These are phyloP conservation scores for Aspergillus carbonarius DNA, from an alignment of 2,329 filamentous ascomycete genomes.

Conservation along the genomic window DNA sequence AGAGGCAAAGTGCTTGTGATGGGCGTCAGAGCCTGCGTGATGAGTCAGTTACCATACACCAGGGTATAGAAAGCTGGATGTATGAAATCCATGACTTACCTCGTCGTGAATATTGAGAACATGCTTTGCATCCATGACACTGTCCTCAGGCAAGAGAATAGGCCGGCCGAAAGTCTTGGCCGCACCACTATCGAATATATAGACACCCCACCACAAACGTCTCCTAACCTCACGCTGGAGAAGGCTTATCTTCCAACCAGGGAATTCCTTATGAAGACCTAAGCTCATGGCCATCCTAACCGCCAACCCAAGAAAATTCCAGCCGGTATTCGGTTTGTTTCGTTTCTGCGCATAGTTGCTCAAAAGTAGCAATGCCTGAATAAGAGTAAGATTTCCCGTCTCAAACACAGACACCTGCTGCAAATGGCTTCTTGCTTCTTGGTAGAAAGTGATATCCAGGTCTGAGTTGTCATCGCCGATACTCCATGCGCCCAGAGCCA, in stretches of 20 bases:
- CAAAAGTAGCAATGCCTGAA: slow-evolving; percentile 49
- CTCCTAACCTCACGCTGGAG: slow-evolving; percentile 43
- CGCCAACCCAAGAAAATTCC: slow-evolving; percentile 51
- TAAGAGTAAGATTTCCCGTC: slow-evolving; percentile 50
- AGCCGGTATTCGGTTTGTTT: slow-evolving; percentile 53
- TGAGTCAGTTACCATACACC: neutral
- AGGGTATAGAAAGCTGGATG: neutral
- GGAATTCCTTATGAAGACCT: slow-evolving; percentile 53
- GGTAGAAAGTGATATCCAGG: slow-evolving; percentile 47
- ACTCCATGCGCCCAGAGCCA: slow-evolving; percentile 48
- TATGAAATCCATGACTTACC: slow-evolving; percentile 16
- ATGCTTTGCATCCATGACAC: slow-evolving; percentile 45
- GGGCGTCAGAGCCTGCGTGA: slow-evolving; percentile 33
- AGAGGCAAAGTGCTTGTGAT: slow-evolving; percentile 37
- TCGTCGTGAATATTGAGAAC: slow-evolving; percentile 48
- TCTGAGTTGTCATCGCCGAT: slow-evolving; percentile 43
- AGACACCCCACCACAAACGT: slow-evolving; percentile 45
- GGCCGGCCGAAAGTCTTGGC: slow-evolving; percentile 53
- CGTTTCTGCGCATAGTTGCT: slow-evolving; percentile 53
- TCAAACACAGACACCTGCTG: slow-evolving; percentile 50
- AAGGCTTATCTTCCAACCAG: slow-evolving; percentile 47
- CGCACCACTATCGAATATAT: slow-evolving; percentile 51
- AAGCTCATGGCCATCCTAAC: slow-evolving; percentile 52
- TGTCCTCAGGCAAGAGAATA: slow-evolving; percentile 46
- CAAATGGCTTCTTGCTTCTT: slow-evolving; percentile 48